phyloP scores from a whole-genome alignment of 2,329 filamentous ascomycete species.

The Clonostachys rhizophaga region DNA sequence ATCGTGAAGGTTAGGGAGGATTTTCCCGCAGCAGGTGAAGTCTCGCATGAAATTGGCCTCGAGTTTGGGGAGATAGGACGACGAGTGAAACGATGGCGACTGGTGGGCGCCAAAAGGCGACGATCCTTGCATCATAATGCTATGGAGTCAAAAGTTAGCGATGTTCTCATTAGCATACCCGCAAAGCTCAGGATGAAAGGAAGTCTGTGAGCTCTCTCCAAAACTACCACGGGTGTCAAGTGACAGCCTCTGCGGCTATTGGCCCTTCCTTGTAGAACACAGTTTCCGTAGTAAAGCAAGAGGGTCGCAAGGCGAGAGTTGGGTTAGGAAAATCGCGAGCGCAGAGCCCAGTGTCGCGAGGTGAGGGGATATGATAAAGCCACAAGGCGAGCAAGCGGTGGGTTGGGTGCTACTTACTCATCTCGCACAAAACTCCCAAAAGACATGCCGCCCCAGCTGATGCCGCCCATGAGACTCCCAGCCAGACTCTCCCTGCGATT shows the following conservation, averaged over 20 bases:
- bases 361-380: too few relatives aligned
- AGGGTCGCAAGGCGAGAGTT: too few relatives aligned
- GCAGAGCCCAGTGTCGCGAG: too few relatives aligned
- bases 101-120: conserved; percentile 76
- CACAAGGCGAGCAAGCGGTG: too few relatives aligned
- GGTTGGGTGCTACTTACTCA: conserved; percentile 64
- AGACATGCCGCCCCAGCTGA: conserved; percentile 96
- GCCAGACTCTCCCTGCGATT: conserved; percentile 58
- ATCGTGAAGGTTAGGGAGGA: conserved; percentile 87
- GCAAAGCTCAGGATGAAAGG: too few relatives aligned
- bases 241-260: too few relatives aligned
- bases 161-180: neutral
- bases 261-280: too few relatives aligned
- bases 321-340: too few relatives aligned
- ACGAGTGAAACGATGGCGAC: conserved; percentile 95
- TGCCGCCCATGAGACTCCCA: conserved; percentile 68
- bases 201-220: too few relatives aligned
- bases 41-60: conserved; percentile 98
- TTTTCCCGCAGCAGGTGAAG: conserved; percentile 91
- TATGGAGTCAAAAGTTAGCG: conserved; percentile 32
- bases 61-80: conserved; percentile 91
- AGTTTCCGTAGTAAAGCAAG: too few relatives aligned
- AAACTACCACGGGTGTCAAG: too few relatives aligned
- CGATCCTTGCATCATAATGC: conserved; percentile 92
- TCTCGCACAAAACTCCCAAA: conserved; percentile 96